Evolutionary conservation across 257 asterid species (phyloP), one percentile per base, ranked within the genome.

Genomic region (Solanum gandarillasii): DNA sequence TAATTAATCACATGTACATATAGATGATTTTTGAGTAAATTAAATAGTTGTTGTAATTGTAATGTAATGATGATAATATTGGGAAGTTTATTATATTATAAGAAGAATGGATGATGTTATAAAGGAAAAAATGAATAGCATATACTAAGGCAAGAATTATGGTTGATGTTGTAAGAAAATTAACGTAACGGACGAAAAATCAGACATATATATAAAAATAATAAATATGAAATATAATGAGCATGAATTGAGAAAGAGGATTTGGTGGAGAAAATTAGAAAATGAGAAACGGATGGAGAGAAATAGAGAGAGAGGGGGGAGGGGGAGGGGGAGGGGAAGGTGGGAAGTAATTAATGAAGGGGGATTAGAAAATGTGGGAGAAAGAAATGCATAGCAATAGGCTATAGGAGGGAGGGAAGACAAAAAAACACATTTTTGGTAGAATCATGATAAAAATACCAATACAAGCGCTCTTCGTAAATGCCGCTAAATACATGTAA

Each of bases 111-210:
- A 18, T 27, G 35, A 36, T 88, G 83, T 65, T 67, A 87, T 90
- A 23, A 14, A 43, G 52, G 14, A 11, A 43, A 43, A 43, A 43
- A 43, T 43, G 1, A 32, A 73, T 12, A 25, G 62, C 62, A 43
- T 41, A 78, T 60, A 25, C 27, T 16, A 48, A 81, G 85, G 85
- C 85, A 81, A 81, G 68, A 81, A 12, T 43, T 81, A 81, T 81
- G 85, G 85, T 46, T 81, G 5, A 79, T 27, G 62, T 87, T 91
- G 87, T 90, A 73, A 82, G 91, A 88, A 88, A 92, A 92, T 92
- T 90, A 92, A 91, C 90, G 46, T 91, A 92, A 93, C 94, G 94
- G 90, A 90, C 32, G 71, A 46, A 25, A 73, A 62, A 86, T 85
- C 55, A 60, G 60, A 75, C 9, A 38, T 34, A 14, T 13, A 38